Percentiles rank a stretch among this genome's conserved stretches.
These are phyloP conservation scores for Cocos nucifera DNA, from an alignment of 176 grass and related monocot genomes.

Conservation along the genomic window DNA sequence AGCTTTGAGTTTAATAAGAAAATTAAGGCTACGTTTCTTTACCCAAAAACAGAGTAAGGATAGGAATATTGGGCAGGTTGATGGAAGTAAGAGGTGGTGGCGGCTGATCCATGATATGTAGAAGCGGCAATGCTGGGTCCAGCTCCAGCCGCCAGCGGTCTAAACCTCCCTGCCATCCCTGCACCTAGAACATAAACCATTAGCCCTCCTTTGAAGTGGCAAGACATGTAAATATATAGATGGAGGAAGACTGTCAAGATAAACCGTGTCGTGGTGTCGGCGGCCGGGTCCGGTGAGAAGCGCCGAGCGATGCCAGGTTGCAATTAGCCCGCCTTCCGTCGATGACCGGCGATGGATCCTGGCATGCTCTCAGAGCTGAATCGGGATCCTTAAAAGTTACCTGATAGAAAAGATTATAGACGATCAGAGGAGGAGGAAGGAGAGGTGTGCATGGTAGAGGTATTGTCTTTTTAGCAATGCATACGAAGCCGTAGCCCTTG, in stretches of 20 bases:
- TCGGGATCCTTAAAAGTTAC: constrained; percentile 44
- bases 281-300: constrained; percentile 4
- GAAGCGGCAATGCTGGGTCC: constrained; percentile 20
- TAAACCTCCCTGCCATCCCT: constrained; percentile 26
- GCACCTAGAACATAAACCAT: not conserved
- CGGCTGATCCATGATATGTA: constrained; percentile 21
- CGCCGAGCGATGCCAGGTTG: constrained; percentile 43
- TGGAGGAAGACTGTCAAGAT: no score
- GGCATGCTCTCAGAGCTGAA: constrained; percentile 31
- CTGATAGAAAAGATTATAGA: constrained; percentile 10
- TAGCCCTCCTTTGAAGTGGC: no score
- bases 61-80: constrained; percentile 29
- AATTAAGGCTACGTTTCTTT: not conserved
- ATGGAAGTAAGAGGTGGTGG: constrained; percentile 31
- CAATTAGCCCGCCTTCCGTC: constrained; percentile 49
- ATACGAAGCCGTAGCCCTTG: constrained; percentile 55
- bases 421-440: not conserved
- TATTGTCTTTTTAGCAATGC: not conserved
- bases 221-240: no score
- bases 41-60: constrained; percentile 41
- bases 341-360: constrained; percentile 51
- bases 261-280: not conserved
- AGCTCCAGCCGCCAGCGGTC: constrained; percentile 6
- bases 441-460: no score
- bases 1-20: no score